phyloP scores from a whole-genome alignment of 2,329 filamentous ascomycete species.

The Penicillium frequentans region DNA sequence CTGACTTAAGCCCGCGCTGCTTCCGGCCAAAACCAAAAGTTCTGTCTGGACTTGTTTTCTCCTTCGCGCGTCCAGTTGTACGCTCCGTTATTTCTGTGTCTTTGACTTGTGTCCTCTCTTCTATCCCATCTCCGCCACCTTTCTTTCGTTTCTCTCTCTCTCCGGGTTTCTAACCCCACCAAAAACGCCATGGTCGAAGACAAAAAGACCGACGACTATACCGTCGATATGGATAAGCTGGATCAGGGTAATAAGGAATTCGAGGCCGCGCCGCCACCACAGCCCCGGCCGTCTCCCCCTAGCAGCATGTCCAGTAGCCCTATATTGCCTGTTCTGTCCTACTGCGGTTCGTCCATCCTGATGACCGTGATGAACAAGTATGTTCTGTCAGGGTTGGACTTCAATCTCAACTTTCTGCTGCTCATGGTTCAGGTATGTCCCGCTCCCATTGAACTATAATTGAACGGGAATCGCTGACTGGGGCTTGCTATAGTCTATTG shows the following conservation, averaged over 20 bases:
- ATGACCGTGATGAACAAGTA: slow-evolving; percentile 99
- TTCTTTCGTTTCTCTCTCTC: not conserved
- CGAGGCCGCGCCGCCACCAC: slow-evolving; percentile 40
- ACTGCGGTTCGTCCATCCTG: slow-evolving; percentile 93
- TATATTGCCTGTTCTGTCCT: slow-evolving; percentile 76
- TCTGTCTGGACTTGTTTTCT: slow-evolving; percentile 9
- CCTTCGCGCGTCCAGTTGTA: slow-evolving; percentile 16
- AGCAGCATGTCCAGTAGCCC: slow-evolving; percentile 70
- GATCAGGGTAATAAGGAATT: slow-evolving; percentile 52
- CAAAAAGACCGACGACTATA: slow-evolving; percentile 79
- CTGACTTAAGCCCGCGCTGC: slow-evolving; percentile 9
- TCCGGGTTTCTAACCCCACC: not conserved
- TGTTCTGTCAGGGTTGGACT: slow-evolving; percentile 83
- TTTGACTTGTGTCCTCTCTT: not conserved
- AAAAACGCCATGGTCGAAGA: slow-evolving; percentile 71
- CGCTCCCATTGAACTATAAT: not conserved
- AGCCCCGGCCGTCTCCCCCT: slow-evolving; percentile 35
- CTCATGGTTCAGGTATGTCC: slow-evolving; percentile 80
- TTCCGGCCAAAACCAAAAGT: slow-evolving; percentile 19
- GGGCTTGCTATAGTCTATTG: slow-evolving; percentile 65
- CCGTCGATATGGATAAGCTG: slow-evolving; percentile 66
- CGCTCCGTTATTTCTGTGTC: slow-evolving; percentile 3
- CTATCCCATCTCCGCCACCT: slow-evolving; percentile 1
- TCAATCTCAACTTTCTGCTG: slow-evolving; percentile 97
- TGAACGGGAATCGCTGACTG: slow-evolving; percentile 2